Conservation (phyloP, 345 rosid species). For the Eucalyptus erythrocorys region DNA sequence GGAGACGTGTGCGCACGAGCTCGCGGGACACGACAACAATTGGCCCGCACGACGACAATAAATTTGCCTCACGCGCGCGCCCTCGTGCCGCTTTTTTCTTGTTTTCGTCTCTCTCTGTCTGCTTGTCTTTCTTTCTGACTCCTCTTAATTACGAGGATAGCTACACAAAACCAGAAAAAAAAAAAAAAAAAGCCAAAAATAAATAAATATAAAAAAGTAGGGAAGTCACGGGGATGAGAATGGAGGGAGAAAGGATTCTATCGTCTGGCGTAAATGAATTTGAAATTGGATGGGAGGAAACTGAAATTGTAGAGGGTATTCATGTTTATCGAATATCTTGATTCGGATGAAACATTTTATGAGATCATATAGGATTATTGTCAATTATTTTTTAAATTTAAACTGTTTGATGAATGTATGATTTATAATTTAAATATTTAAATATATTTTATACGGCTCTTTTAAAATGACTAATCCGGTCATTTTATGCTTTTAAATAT, state of each 20-base stretch:
- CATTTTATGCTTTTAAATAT: accelerated
- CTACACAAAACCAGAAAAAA: background rate
- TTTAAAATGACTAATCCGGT: accelerated
- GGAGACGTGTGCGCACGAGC: background rate
- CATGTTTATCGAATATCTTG: background rate
- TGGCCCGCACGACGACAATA: background rate
- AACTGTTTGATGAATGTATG: accelerated
- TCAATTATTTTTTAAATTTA: too few species aligned
- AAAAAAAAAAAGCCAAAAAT: background rate
- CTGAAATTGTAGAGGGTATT: background rate
- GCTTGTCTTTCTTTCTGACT: background rate
- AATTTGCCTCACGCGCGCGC: background rate
- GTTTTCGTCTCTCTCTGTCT: background rate
- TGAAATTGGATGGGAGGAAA: background rate
- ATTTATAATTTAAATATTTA: too few species aligned
- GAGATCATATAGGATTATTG: accelerated
- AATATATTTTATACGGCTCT: too few species aligned
- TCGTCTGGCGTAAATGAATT: too few species aligned
- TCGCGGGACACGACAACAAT: background rate
- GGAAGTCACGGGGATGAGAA: background rate
- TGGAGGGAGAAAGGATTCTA: background rate
- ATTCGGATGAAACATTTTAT: background rate
- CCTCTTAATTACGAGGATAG: background rate
- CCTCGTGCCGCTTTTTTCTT: background rate
- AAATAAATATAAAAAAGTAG: background rate